Percentiles rank a stretch among this genome's conserved stretches.
These are phyloP conservation scores for Hortaea sp. DNA, from an alignment of 2,329 filamentous ascomycete genomes.

Conservation along the genomic window DNA sequence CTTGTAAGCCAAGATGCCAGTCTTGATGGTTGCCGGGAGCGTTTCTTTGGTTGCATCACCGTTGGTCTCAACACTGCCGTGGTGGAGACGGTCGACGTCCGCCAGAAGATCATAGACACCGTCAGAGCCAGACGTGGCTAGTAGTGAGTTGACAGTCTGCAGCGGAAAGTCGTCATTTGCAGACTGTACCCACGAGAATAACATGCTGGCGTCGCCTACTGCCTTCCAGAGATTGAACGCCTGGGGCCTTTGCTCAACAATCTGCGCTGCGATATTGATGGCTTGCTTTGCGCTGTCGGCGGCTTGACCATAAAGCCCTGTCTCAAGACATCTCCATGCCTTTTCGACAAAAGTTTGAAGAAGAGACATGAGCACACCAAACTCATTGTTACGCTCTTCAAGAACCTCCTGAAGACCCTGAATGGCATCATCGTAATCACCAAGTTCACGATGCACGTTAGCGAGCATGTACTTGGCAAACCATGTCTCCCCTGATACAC, in stretches of 20 bases:
- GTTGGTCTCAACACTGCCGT: conserved; percentile 1
- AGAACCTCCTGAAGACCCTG: conserved; percentile 66
- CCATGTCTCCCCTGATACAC: conserved; percentile 64
- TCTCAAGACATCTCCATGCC: conserved; percentile 65
- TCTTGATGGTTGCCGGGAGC: conserved; percentile 22
- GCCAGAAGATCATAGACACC: conserved; percentile 51
- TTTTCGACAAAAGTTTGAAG: conserved; percentile 82
- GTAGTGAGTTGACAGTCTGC: conserved; percentile 46
- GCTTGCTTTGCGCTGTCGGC: conserved; percentile 59
- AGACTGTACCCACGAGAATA: conserved; percentile 71
- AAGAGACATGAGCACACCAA: conserved; percentile 77
- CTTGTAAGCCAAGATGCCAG: conserved; percentile 71
- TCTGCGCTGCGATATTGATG: conserved; percentile 55
- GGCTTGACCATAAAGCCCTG: conserved; percentile 78
- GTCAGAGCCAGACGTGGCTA: conserved; percentile 44
- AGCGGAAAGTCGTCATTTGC: conserved; percentile 54
- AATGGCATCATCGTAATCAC: conserved; percentile 79
- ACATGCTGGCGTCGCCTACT: conserved; percentile 74
- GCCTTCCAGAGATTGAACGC: conserved; percentile 96
- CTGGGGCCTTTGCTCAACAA: conserved; percentile 51
- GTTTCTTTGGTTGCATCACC: conserved; percentile 31
- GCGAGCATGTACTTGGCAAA: conserved; percentile 95
- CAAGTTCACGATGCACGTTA: conserved; percentile 85
- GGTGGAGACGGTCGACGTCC: conserved; percentile 55
- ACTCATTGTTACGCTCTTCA: conserved; percentile 57